A percentile compares a stretch with the other conserved stretches of the same genome.
These are phyloP conservation scores for Yarrowia sp. DNA, from an alignment of 805 yeast genomes.

Conservation along the genomic window DNA sequence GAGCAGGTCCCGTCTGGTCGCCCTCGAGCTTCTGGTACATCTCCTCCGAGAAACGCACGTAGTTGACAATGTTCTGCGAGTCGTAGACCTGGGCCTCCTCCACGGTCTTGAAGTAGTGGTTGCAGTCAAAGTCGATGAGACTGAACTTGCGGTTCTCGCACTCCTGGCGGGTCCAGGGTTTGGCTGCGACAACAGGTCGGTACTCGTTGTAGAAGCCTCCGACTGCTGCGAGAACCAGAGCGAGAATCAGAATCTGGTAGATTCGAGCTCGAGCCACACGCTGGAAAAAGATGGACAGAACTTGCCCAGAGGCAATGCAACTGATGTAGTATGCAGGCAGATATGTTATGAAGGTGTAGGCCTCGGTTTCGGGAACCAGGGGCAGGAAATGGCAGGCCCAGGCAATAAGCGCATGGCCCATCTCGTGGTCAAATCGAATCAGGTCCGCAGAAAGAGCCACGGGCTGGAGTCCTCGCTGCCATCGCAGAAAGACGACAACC, in stretches of 20 bases:
- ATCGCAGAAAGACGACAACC: neutral
- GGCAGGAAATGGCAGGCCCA: conserved; percentile 73
- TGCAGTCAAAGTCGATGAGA: conserved; percentile 24
- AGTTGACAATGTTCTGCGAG: conserved; percentile 21
- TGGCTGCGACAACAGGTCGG: conserved; percentile 20
- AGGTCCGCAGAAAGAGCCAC: conserved; percentile 31
- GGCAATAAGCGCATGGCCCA: conserved; percentile 61
- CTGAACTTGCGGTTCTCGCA: conserved; percentile 3
- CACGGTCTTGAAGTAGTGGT: neutral
- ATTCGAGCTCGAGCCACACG: neutral
- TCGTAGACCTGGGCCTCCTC: conserved; percentile 25
- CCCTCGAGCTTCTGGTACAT: conserved; percentile 22
- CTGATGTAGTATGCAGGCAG: conserved; percentile 80
- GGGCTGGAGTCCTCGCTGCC: conserved; percentile 29
- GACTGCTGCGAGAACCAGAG: conserved; percentile 28
- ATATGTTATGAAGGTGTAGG: conserved; percentile 74
- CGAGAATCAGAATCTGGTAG: neutral
- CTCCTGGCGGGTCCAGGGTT: conserved; percentile 5
- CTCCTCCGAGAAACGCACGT: conserved; percentile 16
- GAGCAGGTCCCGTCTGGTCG: neutral
- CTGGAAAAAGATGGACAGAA: conserved; percentile 52
- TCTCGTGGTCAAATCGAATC: conserved; percentile 59
- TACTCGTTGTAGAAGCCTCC: conserved; percentile 1
- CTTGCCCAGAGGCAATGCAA: conserved; percentile 59
- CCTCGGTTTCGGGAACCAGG: conserved; percentile 72